These are phyloP conservation scores for Ascochyta fabae DNA, from an alignment of 2,329 filamentous ascomycete genomes.

Conservation along the genomic window DNA sequence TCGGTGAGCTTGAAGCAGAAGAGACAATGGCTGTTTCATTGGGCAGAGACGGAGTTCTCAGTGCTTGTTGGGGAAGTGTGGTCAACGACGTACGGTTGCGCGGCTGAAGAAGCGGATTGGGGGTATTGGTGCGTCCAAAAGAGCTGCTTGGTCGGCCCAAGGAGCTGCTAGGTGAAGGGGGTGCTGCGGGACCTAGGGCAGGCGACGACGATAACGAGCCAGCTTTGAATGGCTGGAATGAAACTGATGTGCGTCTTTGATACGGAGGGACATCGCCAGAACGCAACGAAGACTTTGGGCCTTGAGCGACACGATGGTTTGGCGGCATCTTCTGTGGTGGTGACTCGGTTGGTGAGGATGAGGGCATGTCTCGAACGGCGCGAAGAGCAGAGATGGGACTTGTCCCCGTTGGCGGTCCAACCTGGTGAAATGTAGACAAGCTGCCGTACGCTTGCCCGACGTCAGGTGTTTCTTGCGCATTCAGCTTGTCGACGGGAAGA, in stretches of 20 bases:
- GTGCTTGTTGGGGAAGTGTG: conserved; percentile 75
- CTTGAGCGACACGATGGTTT: conserved; percentile 53
- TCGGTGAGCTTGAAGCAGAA: conserved; percentile 77
- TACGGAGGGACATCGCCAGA: conserved; percentile 59
- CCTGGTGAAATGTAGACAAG: conserved; percentile 82
- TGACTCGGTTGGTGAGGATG: conserved; percentile 58
- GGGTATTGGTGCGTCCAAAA: conserved; percentile 27
- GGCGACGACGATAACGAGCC: conserved; percentile 93
- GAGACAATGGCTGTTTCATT: conserved; percentile 68
- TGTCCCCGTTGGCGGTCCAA: conserved; percentile 76
- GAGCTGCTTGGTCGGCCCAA: conserved; percentile 35
- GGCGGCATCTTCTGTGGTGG: conserved; percentile 59
- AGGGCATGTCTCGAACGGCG: conserved; percentile 66
- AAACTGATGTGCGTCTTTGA: conserved; percentile 78
- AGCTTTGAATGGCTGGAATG: conserved; percentile 95
- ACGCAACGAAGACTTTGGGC: conserved; percentile 58
- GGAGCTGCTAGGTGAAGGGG: conserved; percentile 54
- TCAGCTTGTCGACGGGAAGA: conserved; percentile 68
- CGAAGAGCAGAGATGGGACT: conserved; percentile 86
- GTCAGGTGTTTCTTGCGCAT: conserved; percentile 60
- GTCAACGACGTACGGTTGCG: conserved; percentile 76
- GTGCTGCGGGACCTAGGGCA: conserved; percentile 57
- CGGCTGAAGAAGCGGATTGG: conserved; percentile 54
- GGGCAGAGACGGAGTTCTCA: conserved; percentile 69
- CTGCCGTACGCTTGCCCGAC: conserved; percentile 85